phyloP scores from a whole-genome alignment of 352 stramenopile species.

The Phytophthora pinifolia region DNA sequence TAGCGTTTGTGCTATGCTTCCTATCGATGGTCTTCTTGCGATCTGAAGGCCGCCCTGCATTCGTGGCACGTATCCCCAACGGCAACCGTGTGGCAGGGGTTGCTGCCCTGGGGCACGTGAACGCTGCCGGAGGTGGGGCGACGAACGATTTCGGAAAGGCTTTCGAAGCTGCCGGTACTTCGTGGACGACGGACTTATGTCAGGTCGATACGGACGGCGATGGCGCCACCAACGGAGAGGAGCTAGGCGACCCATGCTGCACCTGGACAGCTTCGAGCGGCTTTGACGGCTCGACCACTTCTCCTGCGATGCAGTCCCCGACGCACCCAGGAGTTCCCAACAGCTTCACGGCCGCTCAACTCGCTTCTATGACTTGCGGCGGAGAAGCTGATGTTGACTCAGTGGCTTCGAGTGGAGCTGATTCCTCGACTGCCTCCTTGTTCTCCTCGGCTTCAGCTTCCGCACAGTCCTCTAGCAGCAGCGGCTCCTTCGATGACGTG shows the following conservation, averaged over 20 bases:
- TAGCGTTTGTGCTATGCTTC: conserved; percentile 10
- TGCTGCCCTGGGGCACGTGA: conserved; percentile 56
- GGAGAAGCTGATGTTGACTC: conserved; percentile 26
- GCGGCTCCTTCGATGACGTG: conserved; percentile 16
- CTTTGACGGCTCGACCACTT: conserved; percentile 14
- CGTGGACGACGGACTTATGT: conserved; percentile 65
- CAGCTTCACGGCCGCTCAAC: conserved; percentile 36
- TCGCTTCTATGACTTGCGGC: conserved; percentile 35
- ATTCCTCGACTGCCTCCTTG: conserved; percentile 9
- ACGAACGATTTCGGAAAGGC: conserved; percentile 65
- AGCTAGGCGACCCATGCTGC: conserved; percentile 89
- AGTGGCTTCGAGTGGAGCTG: conserved; percentile 5
- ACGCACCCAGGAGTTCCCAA: conserved; percentile 45
- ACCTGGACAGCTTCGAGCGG: conserved; percentile 39
- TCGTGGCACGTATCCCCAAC: conserved; percentile 66
- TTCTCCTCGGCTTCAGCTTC: conserved; percentile 11
- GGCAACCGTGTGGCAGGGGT: conserved; percentile 46
- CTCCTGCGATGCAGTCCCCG: background rate
- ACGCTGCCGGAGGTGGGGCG: conserved; percentile 42
- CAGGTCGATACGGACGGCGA: conserved; percentile 74
- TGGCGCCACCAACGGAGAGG: conserved; percentile 85
- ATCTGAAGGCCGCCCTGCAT: conserved; percentile 35
- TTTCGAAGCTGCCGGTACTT: conserved; percentile 36
- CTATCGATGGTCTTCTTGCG: conserved; percentile 9
- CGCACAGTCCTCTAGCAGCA: conserved; percentile 13